Conservation (phyloP, 768 basidiomycete species). For the Pisolithus marmoratus region DNA sequence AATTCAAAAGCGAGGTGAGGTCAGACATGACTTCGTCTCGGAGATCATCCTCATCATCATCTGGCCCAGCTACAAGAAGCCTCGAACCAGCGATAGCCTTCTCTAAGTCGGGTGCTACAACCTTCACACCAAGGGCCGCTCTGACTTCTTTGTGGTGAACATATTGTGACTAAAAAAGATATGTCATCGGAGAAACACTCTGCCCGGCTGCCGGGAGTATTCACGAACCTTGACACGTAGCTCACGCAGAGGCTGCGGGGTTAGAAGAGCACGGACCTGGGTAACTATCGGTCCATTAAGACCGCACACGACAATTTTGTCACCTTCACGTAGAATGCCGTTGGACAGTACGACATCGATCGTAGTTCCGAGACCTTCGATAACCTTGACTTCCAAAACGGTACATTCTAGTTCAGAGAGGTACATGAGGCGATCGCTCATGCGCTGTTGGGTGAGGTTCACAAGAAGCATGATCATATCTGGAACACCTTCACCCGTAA, state of each 20-base stretch:
- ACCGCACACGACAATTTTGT: conserved; percentile 93
- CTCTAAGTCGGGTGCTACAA: conserved; percentile 91
- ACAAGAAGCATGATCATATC: conserved; percentile 99
- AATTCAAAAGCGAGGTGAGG: conserved; percentile 79
- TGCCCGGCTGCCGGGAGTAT: neutral
- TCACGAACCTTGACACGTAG: conserved; percentile 82
- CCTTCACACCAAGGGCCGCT: conserved; percentile 94
- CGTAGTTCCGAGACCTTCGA: conserved; percentile 96
- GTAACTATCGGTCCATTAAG: conserved; percentile 97
- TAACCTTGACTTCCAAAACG: conserved; percentile 96
- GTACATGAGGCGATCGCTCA: conserved; percentile 98
- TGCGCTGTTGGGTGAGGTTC: conserved; percentile 95
- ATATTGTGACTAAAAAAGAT: conserved; percentile 67
- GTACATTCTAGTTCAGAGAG: conserved; percentile 96
- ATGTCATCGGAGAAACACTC: neutral
- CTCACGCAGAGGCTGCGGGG: conserved; percentile 94
- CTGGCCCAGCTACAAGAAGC: conserved; percentile 85
- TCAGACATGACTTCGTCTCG: conserved; percentile 97
- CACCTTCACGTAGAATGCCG: conserved; percentile 86
- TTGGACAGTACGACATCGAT: conserved; percentile 96
- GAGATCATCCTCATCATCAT: conserved; percentile 94
- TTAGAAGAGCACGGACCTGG: conserved; percentile 87
- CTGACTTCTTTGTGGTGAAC: conserved; percentile 98
- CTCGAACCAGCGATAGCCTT: conserved; percentile 98
- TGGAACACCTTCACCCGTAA: conserved; percentile 96